phyloP scores from a whole-genome alignment of 148 eudicot genomes.

The Amaranthus hypochondriacus region DNA sequence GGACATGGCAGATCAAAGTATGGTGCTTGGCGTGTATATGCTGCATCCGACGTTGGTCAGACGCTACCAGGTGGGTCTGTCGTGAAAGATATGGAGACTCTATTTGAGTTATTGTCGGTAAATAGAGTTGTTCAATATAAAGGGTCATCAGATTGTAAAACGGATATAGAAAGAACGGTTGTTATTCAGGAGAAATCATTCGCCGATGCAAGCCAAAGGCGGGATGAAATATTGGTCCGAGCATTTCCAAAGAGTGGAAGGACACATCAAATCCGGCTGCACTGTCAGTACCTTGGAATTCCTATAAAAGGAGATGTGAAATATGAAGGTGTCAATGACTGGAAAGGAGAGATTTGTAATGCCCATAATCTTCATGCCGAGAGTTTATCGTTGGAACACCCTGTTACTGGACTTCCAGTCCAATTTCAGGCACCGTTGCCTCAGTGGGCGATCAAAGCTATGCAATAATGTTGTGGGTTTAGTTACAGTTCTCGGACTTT shows the following conservation, averaged over 20 bases:
- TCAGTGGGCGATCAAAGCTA: conserved; percentile 57
- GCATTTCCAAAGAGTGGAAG: conserved; percentile 88
- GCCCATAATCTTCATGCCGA: conserved; percentile 90
- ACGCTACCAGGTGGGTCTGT: conserved; percentile 74
- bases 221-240: conserved; percentile 69
- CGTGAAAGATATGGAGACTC: conserved; percentile 83
- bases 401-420: conserved; percentile 63
- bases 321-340: conserved; percentile 78
- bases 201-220: conserved; percentile 25
- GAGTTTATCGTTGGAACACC: conserved; percentile 79
- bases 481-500: background rate
- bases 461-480: conserved; percentile 13
- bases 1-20: conserved; percentile 93
- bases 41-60: conserved; percentile 70
- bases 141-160: conserved; percentile 21
- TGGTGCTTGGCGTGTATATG: conserved; percentile 98
- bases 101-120: conserved; percentile 57
- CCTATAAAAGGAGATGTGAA: conserved; percentile 90
- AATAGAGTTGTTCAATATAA: conserved; percentile 36
- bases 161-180: conserved; percentile 29
- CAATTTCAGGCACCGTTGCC: conserved; percentile 68
- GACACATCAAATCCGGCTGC: conserved; percentile 96
- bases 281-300: conserved; percentile 89
- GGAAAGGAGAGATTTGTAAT: conserved; percentile 63
- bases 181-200: conserved; percentile 58